Base-by-base conservation (phyloP, 805 yeast genomes). In the Torulaspora delbrueckii region DNA sequence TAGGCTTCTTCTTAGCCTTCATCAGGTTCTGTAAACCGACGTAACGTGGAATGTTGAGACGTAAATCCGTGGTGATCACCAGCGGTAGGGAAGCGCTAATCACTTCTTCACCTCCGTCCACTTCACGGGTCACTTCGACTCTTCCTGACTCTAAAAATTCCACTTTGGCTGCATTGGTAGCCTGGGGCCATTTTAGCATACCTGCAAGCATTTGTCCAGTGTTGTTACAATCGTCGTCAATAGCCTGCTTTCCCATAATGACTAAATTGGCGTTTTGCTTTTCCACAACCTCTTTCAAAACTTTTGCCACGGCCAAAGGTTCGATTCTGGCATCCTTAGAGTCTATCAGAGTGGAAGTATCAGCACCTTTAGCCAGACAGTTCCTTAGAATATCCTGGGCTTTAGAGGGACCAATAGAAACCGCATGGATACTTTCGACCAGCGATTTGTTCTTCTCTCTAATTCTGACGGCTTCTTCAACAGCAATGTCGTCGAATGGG, bases 181-280 rank as follows among this genome's bases (percentile, higher is more conserved):
- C 96, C 61, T 90, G 97, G 14, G 97, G 95, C 98, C 98, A 91
- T 60, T 82, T 79, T 67, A 91, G 76, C 50, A 91, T 71, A 8
- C 96, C 96, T 2, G 96, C 98, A 44, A 93, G 77, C 81, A 93
- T 88, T 68, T 90, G 98, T 23, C 98, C 99, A 10, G 96, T 90
- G 68, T 90, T 96, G 66, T 87, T 88, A 36, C 87, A 74, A 61
- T 93, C 99, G 57, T 89, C 95, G 68, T 93, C 99, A 57, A 93
- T 90, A 32, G 98, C 88, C 69, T 93, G 99, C 65, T 93, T 93
- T 38, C 99, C 99, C 65, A 93, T 74, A 33, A 93, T 78, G 37
- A 93, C 82, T 63, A 93, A 70, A 67, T 93, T 90, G 32, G 86
- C 76, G 8, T 76, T 70, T 52, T 86, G 78, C 56, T 79, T 74